Percentiles rank a stretch among this genome's conserved stretches.
These are phyloP conservation scores for Aspergillus leporis DNA, from an alignment of 495 filamentous ascomycete genomes.

Conservation along the genomic window DNA sequence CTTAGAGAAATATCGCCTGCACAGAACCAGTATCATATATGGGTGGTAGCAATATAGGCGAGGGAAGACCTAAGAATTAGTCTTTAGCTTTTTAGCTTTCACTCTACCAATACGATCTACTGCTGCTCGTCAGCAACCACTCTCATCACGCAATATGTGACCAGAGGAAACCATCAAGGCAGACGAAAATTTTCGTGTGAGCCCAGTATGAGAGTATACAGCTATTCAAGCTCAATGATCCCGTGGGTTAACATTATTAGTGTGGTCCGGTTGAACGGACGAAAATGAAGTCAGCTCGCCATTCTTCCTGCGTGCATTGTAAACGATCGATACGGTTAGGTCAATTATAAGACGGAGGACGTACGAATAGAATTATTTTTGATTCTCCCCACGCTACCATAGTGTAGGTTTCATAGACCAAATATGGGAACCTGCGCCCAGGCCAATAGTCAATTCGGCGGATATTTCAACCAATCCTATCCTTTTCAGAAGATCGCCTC, in stretches of 20 bases:
- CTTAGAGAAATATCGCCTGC: neutral
- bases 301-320: too few relatives aligned
- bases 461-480: neutral
- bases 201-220: too few relatives aligned
- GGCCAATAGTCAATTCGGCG: neutral
- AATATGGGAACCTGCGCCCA: too few relatives aligned
- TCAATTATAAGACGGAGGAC: neutral
- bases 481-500: neutral
- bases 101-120: neutral
- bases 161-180: too few relatives aligned
- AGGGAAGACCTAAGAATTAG: neutral
- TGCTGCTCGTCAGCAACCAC: neutral
- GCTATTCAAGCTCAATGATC: too few relatives aligned
- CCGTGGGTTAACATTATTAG: too few relatives aligned
- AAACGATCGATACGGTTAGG: too few relatives aligned
- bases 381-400: neutral
- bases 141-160: conserved; percentile 7
- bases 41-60: neutral
- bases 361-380: neutral
- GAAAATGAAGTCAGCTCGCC: too few relatives aligned
- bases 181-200: too few relatives aligned
- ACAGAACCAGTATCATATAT: neutral
- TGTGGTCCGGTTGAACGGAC: too few relatives aligned
- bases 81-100: neutral
- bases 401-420: neutral